These are phyloP conservation scores for Acmispon strigosus DNA, from an alignment of 306 rosid species.

Conservation along the genomic window DNA sequence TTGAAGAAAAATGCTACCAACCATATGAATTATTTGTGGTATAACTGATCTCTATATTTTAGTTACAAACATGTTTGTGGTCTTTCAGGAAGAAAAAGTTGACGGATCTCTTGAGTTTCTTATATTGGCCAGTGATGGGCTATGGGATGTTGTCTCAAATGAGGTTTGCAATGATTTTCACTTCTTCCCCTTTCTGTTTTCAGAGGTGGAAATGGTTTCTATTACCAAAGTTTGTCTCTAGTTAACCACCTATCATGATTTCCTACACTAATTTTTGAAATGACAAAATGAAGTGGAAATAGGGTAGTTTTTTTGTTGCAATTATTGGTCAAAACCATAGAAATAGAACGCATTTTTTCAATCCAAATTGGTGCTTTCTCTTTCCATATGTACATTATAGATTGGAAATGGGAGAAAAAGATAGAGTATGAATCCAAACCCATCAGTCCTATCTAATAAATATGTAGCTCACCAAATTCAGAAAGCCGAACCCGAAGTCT, in stretches of 20 bases:
- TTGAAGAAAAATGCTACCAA: background rate
- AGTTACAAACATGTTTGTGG: background rate
- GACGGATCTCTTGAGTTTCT: slow-evolving; percentile 95
- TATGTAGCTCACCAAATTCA: background rate
- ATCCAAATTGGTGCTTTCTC: background rate
- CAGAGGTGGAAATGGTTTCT: background rate
- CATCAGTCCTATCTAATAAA: background rate
- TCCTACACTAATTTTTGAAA: background rate
- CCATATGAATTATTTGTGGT: background rate
- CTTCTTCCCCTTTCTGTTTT: background rate
- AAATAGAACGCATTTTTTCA: background rate
- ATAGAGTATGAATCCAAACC: background rate
- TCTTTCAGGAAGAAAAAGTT: slow-evolving; percentile 77
- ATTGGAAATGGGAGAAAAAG: too few species aligned
- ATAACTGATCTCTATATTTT: background rate
- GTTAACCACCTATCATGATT: background rate
- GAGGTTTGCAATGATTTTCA: slow-evolving; percentile 53
- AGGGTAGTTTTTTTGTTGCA: background rate
- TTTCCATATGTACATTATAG: background rate
- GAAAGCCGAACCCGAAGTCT: background rate
- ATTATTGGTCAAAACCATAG: background rate
- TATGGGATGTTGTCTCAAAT: slow-evolving; percentile 95
- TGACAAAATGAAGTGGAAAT: background rate
- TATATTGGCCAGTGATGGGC: slow-evolving; percentile 93
- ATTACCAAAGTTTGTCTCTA: background rate